Base-by-base conservation (phyloP, 352 stramenopile species). In the Phytopythium cucurbitacearum region DNA sequence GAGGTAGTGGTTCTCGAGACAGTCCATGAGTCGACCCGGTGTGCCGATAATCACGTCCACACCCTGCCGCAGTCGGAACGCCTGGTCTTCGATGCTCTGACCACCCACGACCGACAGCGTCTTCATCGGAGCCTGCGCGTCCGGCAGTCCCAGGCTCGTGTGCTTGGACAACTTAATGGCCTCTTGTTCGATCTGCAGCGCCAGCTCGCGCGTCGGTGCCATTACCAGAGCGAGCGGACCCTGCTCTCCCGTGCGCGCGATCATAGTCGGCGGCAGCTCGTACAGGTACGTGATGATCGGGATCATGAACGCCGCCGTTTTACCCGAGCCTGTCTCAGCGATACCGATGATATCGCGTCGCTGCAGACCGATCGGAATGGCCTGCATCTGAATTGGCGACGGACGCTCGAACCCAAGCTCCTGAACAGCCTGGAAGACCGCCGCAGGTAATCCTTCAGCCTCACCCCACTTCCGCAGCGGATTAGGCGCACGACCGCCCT, bases 11-110 rank as follows among this genome's bases (percentile, higher is more conserved):
- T 91, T 98, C 63, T 99, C 94, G 32, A 99, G 66, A 71, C 90
- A 98, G 62, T 99, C 97, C 67, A 97, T 97, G 3, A 99, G 89
- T 48, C 98, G 89, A 51, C 98, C 98, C 3, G 98, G 98, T 5
- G 98, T 99, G 39, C 95, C 97, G 21, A 99, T 97, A 41, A 99
- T 94, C 35, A 99, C 95, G 59, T 99, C 96, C 11, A 99, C 85
- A 34, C 97, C 97, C 53, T 98, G 73, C 12, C 96, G 85, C 9
- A 99, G 76, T 68, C 95, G 89, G 56, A 97, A 98, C 53, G 89
- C 96, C 71, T 99, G 96, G 50, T 98, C 88, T 42, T 98, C 94
- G 56, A 99, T 98, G 51, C 78, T 93, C 59, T 98, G 90, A 5
- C 96, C 96, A 68, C 96, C 96, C 5, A 99, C 95, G 7, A 97